Base-by-base conservation (phyloP, 192 early-diverging fungal species). In the Backusella tarrabulga region DNA sequence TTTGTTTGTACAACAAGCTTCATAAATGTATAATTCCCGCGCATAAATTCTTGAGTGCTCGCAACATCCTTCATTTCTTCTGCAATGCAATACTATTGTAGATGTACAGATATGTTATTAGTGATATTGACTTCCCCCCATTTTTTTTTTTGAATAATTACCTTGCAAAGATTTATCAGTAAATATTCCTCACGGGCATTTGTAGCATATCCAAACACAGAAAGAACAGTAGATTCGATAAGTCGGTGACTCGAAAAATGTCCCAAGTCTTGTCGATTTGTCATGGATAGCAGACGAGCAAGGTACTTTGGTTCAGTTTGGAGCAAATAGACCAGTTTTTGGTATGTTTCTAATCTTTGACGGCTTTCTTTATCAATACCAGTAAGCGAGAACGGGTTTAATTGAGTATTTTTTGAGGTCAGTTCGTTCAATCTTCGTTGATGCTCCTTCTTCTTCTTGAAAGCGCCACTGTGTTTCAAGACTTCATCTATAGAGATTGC, bases 11-110 rank as follows among this genome's bases (percentile, higher is more conserved):
- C 91, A 0, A 98, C 95, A 40, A 99, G 90, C 82, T 96, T 96
- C 88, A 99, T 95, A 84, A 99, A 99, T 36, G 96, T 91, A 52
- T 96, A 98, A 85, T 99, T 97, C 34, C 95, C 95, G n/a, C 95
- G 86, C 91, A 97, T 88, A 80, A 98, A 97, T 80, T 99, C 98
- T 52, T 95, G 95, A 36, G 96, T 77, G 6, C 91, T 92, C 46
- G 88, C 79, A n/a, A 97, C 93, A 36, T 93, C 92, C n/a, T 93
- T 91, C 50, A 99, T 89, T 88, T 99, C 97, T 72, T 97, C 89
- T 74, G 93, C 90, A 79, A 99, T 99, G 38, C 86, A 88, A 74
- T 83, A 83, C 85, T 88, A 60, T 5, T 21, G 7, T 21, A 56
- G 2, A 56, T 56, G 1, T 56, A 56, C 8, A 76, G 60, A 34